These are phyloP conservation scores for Nicotiana tomentosiformis DNA, from an alignment of 257 asterid genomes.

Conservation along the genomic window DNA sequence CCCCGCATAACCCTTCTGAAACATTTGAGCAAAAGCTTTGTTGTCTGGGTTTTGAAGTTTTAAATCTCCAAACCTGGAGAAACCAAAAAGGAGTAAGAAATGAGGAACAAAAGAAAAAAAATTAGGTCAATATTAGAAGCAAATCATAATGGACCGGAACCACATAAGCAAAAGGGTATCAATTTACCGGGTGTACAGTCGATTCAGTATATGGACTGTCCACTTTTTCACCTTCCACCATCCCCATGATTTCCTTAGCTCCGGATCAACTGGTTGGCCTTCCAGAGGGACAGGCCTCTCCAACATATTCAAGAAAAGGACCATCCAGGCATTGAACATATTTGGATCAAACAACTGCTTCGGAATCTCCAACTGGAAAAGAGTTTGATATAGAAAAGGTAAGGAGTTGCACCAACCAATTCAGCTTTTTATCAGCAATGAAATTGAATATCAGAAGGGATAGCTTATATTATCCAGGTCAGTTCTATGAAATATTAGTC, in stretches of 20 bases:
- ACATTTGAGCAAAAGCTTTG: slow-evolving; percentile 93
- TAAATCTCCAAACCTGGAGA: slow-evolving; percentile 79
- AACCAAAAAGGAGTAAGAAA: background rate
- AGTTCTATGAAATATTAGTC: background rate
- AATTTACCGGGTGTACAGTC: slow-evolving; percentile 82
- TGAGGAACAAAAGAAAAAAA: background rate
- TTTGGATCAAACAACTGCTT: slow-evolving; percentile 84
- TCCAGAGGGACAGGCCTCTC: slow-evolving; percentile 93
- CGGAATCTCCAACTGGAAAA: slow-evolving; percentile 87
- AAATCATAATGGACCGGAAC: background rate
- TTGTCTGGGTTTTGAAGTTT: slow-evolving; percentile 93
- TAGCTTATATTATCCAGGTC: background rate
- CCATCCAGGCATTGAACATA: slow-evolving; percentile 95
- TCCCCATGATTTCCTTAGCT: slow-evolving; percentile 90
- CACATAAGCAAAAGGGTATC: slow-evolving; percentile 3
- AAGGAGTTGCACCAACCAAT: background rate
- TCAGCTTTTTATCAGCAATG: background rate
- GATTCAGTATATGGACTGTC: slow-evolving; percentile 89
- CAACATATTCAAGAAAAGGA: slow-evolving; percentile 74
- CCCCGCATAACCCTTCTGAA: slow-evolving; percentile 94
- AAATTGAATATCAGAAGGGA: background rate
- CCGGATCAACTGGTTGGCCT: slow-evolving; percentile 92
- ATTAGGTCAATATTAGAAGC: background rate
- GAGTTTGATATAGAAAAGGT: slow-evolving; percentile 1
- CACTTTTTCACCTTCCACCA: slow-evolving; percentile 99